Evolutionary conservation across 2,329 filamentous ascomycete genomes (phyloP).

Genomic region (Mycosphaerella sp.): DNA sequence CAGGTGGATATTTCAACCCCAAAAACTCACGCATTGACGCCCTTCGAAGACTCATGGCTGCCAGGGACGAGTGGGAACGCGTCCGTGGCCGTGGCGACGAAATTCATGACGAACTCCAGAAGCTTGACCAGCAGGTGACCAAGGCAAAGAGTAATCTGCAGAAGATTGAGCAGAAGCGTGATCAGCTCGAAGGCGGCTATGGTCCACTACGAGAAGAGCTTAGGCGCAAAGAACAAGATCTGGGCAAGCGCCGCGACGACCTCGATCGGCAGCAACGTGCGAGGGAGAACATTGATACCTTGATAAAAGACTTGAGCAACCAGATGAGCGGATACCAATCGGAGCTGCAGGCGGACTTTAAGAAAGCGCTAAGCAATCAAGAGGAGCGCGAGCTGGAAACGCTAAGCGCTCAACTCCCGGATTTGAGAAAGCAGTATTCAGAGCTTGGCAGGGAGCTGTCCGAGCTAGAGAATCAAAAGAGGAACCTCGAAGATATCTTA

Average conservation of each 20-base stretch:
- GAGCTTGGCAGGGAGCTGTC: constrained; percentile 66
- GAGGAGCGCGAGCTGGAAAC: constrained; percentile 76
- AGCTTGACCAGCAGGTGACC: constrained; percentile 83
- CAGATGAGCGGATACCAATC: constrained; percentile 70
- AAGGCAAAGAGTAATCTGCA: constrained; percentile 75
- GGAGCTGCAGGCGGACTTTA: constrained; percentile 81
- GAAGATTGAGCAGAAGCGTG: constrained; percentile 71
- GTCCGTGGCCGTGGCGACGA: constrained; percentile 58
- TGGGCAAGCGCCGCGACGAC: constrained; percentile 66
- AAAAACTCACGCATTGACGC: constrained; percentile 81
- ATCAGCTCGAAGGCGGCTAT: constrained; percentile 74
- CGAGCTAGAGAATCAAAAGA: constrained; percentile 73
- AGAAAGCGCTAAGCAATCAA: constrained; percentile 74
- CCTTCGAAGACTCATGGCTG: constrained; percentile 66
- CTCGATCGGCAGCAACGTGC: constrained; percentile 64
- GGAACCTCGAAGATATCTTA: constrained; percentile 76
- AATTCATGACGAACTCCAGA: constrained; percentile 64
- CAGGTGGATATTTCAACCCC: constrained; percentile 86
- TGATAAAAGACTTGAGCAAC: constrained; percentile 54
- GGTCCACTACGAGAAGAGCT: constrained; percentile 73
- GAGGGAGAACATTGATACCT: constrained; percentile 62
- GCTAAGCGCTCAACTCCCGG: constrained; percentile 62
- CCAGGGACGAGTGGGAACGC: constrained; percentile 66
- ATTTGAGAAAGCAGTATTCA: constrained; percentile 69
- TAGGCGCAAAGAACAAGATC: constrained; percentile 63